These are phyloP conservation scores for Paragyromitra xinjiangensis DNA, from an alignment of 495 filamentous ascomycete genomes.

Conservation along the genomic window DNA sequence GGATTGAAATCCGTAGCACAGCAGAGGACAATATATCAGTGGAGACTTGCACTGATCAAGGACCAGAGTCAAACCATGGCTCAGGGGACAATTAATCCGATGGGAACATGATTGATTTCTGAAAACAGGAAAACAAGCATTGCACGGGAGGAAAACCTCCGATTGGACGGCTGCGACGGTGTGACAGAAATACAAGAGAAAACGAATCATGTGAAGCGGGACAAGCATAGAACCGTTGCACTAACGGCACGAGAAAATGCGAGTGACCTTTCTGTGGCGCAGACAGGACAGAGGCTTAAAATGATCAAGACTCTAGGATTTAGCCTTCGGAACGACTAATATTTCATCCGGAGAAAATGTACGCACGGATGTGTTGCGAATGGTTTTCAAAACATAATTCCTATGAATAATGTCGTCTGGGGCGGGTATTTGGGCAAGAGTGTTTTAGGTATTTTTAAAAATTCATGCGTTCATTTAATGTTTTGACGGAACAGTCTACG, in stretches of 20 bases:
- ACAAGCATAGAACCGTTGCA: neutral
- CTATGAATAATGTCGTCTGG: neutral
- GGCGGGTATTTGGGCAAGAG: neutral
- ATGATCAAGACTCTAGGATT: neutral
- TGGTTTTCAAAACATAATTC: neutral
- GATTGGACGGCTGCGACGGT: constrained; percentile 1
- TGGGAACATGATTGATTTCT: neutral
- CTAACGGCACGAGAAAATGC: neutral
- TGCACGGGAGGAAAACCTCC: constrained; percentile 5
- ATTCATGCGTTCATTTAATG: neutral
- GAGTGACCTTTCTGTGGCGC: neutral
- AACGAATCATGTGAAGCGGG: neutral
- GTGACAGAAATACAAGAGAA: neutral
- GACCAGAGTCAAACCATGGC: neutral
- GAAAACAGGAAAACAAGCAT: neutral
- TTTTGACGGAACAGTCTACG: neutral
- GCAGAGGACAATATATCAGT: no score
- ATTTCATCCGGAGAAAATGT: neutral
- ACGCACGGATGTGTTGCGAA: neutral
- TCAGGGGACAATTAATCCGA: neutral
- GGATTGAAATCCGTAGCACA: no score
- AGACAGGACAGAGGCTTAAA: neutral
- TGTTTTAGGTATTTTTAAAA: neutral
- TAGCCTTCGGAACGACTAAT: neutral
- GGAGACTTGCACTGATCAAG: neutral